A percentile compares a stretch with the other conserved stretches of the same genome.
Conservation (phyloP, 345 rosid species). For the Euphorbia tirucalli region DNA sequence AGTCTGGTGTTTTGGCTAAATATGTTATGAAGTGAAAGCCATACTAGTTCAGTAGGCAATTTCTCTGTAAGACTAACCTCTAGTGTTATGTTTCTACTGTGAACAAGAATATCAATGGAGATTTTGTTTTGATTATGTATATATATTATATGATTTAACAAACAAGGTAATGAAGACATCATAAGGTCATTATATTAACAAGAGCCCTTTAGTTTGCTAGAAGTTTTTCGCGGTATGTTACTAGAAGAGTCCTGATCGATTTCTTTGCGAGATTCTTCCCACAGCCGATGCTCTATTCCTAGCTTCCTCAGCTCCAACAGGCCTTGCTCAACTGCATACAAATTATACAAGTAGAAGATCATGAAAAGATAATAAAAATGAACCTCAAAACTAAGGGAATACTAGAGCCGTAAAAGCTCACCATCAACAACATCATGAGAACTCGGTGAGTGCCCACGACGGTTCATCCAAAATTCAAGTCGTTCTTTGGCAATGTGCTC, state of each 20-base stretch:
- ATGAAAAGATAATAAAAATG: no score
- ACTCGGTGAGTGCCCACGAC: slow-evolving; percentile 33
- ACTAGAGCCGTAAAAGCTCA: neutral
- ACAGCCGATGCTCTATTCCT: slow-evolving; percentile 75
- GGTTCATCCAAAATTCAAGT: slow-evolving; percentile 32
- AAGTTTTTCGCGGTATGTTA: slow-evolving; percentile 10
- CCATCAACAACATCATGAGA: slow-evolving; percentile 36
- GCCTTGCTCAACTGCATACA: slow-evolving; percentile 75
- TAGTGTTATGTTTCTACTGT: no score
- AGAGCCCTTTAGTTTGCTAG: slow-evolving; percentile 8
- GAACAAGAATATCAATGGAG: no score
- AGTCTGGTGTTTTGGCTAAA: neutral
- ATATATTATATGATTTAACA: no score
- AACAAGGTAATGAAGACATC: neutral
- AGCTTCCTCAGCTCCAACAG: slow-evolving; percentile 79
- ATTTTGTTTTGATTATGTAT: no score
- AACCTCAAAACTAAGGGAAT: no score
- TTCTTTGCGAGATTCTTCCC: slow-evolving; percentile 86
- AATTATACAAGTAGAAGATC: neutral
- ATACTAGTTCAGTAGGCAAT: no score
- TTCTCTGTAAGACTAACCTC: no score
- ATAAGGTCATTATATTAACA: no score
- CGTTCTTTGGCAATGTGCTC: slow-evolving; percentile 30
- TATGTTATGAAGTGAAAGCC: neutral
- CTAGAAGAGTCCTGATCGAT: slow-evolving; percentile 29